These are phyloP conservation scores for Sicyos edulis DNA, from an alignment of 306 rosid genomes.

Conservation along the genomic window DNA sequence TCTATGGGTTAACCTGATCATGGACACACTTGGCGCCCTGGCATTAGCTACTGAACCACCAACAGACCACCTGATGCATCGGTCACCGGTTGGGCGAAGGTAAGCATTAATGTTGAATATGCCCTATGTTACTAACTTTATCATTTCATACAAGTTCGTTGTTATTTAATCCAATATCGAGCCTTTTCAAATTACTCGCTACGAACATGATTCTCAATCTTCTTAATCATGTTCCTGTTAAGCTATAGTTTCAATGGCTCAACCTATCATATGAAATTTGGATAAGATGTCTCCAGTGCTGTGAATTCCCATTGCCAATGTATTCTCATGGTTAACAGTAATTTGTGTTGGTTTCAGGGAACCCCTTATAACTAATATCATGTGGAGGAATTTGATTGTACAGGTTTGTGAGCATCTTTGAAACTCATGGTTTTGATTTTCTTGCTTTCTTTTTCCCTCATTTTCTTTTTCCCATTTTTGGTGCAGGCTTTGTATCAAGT, in stretches of 20 bases:
- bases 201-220: background rate
- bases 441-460: slow-evolving; percentile 10
- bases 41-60: slow-evolving; percentile 99
- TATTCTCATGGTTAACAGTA: background rate
- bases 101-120: slow-evolving; percentile 26
- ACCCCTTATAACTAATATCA: slow-evolving; percentile 90
- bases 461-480: slow-evolving; percentile 9
- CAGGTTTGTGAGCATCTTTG: slow-evolving; percentile 48
- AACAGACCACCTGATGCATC: slow-evolving; percentile 77
- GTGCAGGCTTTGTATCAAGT: slow-evolving; percentile 81
- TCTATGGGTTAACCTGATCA: slow-evolving; percentile 95
- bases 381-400: slow-evolving; percentile 90
- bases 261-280: too few relatives aligned
- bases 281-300: too few relatives aligned
- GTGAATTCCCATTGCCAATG: too few relatives aligned
- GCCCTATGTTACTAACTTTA: background rate
- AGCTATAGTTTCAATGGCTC: too few relatives aligned
- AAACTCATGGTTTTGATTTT: background rate
- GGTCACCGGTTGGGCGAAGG: slow-evolving; percentile 96
- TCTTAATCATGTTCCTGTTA: too few relatives aligned
- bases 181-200: background rate
- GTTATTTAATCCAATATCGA: background rate
- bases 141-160: background rate
- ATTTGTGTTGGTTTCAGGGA: slow-evolving; percentile 49
- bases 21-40: slow-evolving; percentile 98